phyloP scores from a whole-genome alignment of 805 yeast genomes.

The Candida maesae region DNA sequence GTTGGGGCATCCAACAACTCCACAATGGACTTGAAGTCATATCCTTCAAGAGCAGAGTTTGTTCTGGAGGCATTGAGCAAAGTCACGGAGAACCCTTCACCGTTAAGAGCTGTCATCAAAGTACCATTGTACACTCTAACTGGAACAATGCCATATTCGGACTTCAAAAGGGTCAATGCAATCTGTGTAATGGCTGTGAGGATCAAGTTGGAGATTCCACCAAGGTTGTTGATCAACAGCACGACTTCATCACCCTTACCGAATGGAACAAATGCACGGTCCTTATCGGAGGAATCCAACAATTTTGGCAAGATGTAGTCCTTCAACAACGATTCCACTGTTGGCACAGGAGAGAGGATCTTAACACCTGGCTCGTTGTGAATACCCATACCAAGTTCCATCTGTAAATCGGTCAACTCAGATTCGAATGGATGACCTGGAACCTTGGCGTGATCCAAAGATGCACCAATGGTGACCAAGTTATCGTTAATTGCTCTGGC shows the following conservation, averaged over 20 bases:
- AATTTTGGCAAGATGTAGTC: conserved; percentile 58
- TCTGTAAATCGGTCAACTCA: conserved; percentile 53
- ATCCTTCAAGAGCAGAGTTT: conserved; percentile 29
- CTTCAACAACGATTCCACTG: conserved; percentile 54
- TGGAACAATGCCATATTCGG: conserved; percentile 55
- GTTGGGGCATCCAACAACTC: conserved; percentile 67
- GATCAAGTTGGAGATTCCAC: conserved; percentile 84
- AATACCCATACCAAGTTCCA: conserved; percentile 93
- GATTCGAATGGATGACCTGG: conserved; percentile 72
- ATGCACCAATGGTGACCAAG: conserved; percentile 83
- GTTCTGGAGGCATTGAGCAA: conserved; percentile 64
- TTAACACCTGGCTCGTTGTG: conserved; percentile 91
- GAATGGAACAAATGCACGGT: conserved; percentile 79
- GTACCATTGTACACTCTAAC: conserved; percentile 69
- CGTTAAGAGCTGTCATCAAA: conserved; percentile 84
- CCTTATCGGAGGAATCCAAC: conserved; percentile 59
- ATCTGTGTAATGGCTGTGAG: conserved; percentile 67
- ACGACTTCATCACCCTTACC: conserved; percentile 60
- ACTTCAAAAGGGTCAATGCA: conserved; percentile 48
- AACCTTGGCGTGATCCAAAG: conserved; percentile 84
- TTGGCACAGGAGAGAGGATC: conserved; percentile 54
- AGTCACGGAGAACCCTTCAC: conserved; percentile 89
- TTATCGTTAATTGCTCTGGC: conserved; percentile 61
- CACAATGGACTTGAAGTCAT: conserved; percentile 36
- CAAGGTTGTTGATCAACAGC: conserved; percentile 77